Percentiles rank a stretch among this genome's conserved stretches.
phyloP scores from a whole-genome alignment of 352 stramenopile species.

The Globisporangium paddicum region DNA sequence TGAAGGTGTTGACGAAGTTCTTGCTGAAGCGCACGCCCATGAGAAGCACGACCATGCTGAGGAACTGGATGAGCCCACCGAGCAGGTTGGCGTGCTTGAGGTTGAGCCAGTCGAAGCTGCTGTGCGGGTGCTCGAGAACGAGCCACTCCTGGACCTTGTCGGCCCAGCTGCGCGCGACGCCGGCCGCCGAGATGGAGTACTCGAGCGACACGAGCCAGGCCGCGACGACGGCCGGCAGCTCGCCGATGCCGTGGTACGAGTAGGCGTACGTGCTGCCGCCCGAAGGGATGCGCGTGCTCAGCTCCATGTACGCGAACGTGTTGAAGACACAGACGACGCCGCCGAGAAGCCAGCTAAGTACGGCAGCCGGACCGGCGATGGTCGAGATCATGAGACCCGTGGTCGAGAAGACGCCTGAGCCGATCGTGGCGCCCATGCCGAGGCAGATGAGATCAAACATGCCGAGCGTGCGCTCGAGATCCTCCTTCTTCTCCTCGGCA shows the following conservation, averaged over 20 bases:
- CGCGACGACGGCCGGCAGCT: slow-evolving; percentile 88
- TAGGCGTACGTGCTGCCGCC: slow-evolving; percentile 91
- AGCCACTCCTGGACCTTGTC: slow-evolving; percentile 83
- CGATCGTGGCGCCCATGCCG: slow-evolving; percentile 89
- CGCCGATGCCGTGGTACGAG: slow-evolving; percentile 88
- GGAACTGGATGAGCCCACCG: slow-evolving; percentile 57
- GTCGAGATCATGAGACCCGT: slow-evolving; percentile 68
- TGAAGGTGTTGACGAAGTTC: slow-evolving; percentile 85
- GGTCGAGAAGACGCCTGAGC: slow-evolving; percentile 88
- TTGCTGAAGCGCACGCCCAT: slow-evolving; percentile 87
- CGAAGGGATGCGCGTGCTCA: slow-evolving; percentile 83
- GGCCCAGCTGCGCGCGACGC: slow-evolving; percentile 91
- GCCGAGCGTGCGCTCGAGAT: slow-evolving; percentile 58
- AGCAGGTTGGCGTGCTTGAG: slow-evolving; percentile 49
- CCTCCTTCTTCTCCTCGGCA: slow-evolving; percentile 60
- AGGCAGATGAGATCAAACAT: slow-evolving; percentile 90
- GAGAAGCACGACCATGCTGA: slow-evolving; percentile 66
- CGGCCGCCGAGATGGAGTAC: slow-evolving; percentile 87
- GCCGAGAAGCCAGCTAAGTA: slow-evolving; percentile 78
- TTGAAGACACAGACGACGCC: slow-evolving; percentile 80
- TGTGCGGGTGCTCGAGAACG: slow-evolving; percentile 29
- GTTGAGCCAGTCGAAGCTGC: slow-evolving; percentile 53
- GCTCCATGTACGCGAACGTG: slow-evolving; percentile 88
- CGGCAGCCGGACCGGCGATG: slow-evolving; percentile 69
- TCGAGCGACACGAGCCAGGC: slow-evolving; percentile 88